These are phyloP conservation scores for Pyrenophora tritici-repentis DNA, from an alignment of 2,329 filamentous ascomycete genomes.

Conservation along the genomic window DNA sequence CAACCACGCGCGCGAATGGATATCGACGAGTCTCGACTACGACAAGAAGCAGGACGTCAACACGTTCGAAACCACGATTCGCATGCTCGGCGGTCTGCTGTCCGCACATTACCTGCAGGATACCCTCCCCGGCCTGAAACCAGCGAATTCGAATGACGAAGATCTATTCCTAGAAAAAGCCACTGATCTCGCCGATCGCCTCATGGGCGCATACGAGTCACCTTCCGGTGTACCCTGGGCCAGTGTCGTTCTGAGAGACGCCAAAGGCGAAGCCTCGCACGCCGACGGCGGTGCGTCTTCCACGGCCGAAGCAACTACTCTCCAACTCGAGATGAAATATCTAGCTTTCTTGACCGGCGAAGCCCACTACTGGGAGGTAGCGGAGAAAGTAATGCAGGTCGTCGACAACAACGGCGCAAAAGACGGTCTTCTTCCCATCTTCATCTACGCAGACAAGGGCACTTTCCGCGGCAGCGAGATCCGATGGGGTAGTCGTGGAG, in stretches of 20 bases:
- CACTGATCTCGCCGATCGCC: conserved; percentile 84
- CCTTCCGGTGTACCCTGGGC: conserved; percentile 85
- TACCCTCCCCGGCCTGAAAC: conserved; percentile 77
- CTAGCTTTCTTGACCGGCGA: conserved; percentile 93
- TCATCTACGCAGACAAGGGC: conserved; percentile 78
- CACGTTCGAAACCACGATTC: conserved; percentile 96
- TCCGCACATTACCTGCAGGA: conserved; percentile 95
- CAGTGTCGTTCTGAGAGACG: conserved; percentile 83
- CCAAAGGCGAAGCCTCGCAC: conserved; percentile 78
- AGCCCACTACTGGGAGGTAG: conserved; percentile 87
- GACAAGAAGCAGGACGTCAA: conserved; percentile 95
- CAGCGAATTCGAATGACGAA: conserved; percentile 74
- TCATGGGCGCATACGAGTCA: conserved; percentile 87
- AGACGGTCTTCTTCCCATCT: conserved; percentile 90
- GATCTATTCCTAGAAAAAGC: conserved; percentile 97
- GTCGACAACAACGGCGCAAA: conserved; percentile 79
- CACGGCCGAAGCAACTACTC: conserved; percentile 86
- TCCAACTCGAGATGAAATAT: conserved; percentile 98
- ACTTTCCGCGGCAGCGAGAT: conserved; percentile 84
- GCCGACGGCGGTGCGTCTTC: conserved; percentile 86
- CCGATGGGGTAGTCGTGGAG: conserved; percentile 87
- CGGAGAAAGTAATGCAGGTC: conserved; percentile 88
- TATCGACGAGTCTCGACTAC: conserved; percentile 78
- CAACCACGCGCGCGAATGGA: conserved; percentile 85
- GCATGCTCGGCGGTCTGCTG: conserved; percentile 91